Conservation (phyloP, 2,329 filamentous ascomycete species). For the Claviceps maximensis region DNA sequence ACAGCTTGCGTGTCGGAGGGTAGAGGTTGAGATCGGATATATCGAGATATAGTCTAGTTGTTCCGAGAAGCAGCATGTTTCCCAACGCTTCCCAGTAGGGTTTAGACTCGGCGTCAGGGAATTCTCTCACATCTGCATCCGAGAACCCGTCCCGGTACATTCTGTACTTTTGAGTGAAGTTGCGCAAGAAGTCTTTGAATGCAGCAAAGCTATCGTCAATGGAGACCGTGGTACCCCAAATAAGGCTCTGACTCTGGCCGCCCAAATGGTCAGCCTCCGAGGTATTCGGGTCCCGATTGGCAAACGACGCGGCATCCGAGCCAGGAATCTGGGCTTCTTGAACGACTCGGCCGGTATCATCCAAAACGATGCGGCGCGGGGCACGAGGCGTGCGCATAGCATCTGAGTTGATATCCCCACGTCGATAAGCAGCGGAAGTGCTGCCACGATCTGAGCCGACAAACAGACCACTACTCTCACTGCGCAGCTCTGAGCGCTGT, state of each 20-base stretch:
- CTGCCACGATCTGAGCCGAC: conserved; percentile 50
- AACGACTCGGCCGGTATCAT: conserved; percentile 44
- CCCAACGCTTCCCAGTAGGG: conserved; percentile 78
- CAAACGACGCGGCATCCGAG: conserved; percentile 48
- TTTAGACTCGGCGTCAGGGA: conserved; percentile 62
- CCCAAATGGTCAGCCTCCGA: conserved; percentile 85
- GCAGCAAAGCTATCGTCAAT: conserved; percentile 75
- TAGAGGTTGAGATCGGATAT: conserved; percentile 83
- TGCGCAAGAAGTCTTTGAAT: conserved; percentile 85
- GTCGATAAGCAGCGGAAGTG: conserved; percentile 42
- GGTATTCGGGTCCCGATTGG: conserved; percentile 61
- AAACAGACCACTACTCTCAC: conserved; percentile 79
- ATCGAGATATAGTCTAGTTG: conserved; percentile 76
- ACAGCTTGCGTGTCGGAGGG: conserved; percentile 82
- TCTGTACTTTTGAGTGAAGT: conserved; percentile 88
- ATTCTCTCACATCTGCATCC: conserved; percentile 56
- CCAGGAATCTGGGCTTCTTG: conserved; percentile 36
- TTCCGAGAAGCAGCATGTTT: conserved; percentile 79
- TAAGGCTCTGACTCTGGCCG: conserved; percentile 66
- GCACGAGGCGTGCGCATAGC: conserved; percentile 42
- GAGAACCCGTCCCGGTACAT: conserved; percentile 80
- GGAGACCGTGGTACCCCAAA: conserved; percentile 97
- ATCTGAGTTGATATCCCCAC: conserved; percentile 82
- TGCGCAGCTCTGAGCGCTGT: conserved; percentile 59
- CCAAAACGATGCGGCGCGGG: conserved; percentile 43